Base-by-base conservation (phyloP, 2,329 filamentous ascomycete genomes). In the Cercospora sesami region DNA sequence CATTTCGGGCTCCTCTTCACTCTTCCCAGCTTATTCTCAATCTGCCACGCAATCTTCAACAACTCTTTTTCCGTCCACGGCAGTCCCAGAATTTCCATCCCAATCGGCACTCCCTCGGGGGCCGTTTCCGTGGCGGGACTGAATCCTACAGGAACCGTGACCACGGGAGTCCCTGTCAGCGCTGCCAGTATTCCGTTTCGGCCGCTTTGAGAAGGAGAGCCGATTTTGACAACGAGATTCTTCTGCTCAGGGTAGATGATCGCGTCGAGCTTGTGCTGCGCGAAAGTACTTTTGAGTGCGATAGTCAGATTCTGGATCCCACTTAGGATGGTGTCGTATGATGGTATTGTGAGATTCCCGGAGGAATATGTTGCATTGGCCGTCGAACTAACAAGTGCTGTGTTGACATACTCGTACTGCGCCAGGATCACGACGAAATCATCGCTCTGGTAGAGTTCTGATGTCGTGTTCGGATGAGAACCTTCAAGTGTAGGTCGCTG, bases 241-340 rank as follows among this genome's bases (percentile, higher is more conserved):
- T 84, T 84, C 73, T 90, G 88, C 74, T 90, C 84, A 0, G 88
- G 88, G 76, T 90, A 90, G 72, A 89, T 83, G 39, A 90, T 72
- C 0, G 85, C 87, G 73, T 89, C 85, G 14, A 90, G 80, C 0
- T 76, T 68, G 69, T 87, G 79, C 0, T 73, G 66, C 0, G 78
- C 74, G 68, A 90, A 88, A 0, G 86, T 87, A 3, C 77, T 69
- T n/a, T 80, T 78, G 2, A 90, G 78, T 0, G 82, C 78, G 1
- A 81, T 75, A 3, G 83, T 87, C 14, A 91, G 81, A 60, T 84
- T 80, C 6, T 79, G 77, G 66, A 90, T 88, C 1, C 80, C 81
- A 4, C 78, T 71, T 63, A 84, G 81, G 10, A 82, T 79, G n/a
- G 72, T 59, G 2, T 78, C 72, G 73, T 90, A 90, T 30, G 67